These are phyloP conservation scores for Paramecium sonneborni DNA, from an alignment of 73 alveolate species.

Conservation along the genomic window DNA sequence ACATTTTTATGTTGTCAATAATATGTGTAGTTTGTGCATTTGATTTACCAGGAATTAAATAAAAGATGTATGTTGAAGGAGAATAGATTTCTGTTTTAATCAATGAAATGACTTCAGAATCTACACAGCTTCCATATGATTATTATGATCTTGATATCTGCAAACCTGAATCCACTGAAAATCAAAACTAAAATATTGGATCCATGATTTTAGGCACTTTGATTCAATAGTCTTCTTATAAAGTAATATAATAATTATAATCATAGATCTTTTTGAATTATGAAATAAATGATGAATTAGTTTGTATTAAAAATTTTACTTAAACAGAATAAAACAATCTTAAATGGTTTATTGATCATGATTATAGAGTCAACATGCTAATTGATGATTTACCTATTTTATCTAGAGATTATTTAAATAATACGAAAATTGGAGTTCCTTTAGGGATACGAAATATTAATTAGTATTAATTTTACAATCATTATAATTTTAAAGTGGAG, in stretches of 20 bases:
- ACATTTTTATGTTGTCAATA: background rate
- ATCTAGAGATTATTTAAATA: background rate
- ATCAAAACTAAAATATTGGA: conserved; percentile 61
- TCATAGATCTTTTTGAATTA: conserved; percentile 18
- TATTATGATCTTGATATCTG: conserved; percentile 61
- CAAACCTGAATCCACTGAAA: conserved; percentile 1
- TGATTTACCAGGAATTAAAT: conserved; percentile 35
- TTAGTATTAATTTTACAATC: background rate
- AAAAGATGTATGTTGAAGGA: background rate
- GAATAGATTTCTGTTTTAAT: background rate
- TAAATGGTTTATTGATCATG: conserved; percentile 69
- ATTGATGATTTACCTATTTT: conserved; percentile 35
- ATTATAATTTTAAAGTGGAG: background rate
- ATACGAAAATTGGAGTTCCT: background rate
- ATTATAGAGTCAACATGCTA: conserved; percentile 58
- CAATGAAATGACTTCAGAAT: conserved; percentile 57
- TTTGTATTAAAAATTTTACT: background rate
- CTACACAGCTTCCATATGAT: conserved; percentile 69
- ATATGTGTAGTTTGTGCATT: background rate
- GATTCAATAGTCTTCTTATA: conserved; percentile 53
- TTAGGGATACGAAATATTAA: background rate
- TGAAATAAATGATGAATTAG: background rate
- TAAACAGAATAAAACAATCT: background rate
- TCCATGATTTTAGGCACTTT: conserved; percentile 52
- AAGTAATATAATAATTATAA: background rate